Conservation (phyloP, 805 yeast genomes). For the Ogataea methylovora region DNA sequence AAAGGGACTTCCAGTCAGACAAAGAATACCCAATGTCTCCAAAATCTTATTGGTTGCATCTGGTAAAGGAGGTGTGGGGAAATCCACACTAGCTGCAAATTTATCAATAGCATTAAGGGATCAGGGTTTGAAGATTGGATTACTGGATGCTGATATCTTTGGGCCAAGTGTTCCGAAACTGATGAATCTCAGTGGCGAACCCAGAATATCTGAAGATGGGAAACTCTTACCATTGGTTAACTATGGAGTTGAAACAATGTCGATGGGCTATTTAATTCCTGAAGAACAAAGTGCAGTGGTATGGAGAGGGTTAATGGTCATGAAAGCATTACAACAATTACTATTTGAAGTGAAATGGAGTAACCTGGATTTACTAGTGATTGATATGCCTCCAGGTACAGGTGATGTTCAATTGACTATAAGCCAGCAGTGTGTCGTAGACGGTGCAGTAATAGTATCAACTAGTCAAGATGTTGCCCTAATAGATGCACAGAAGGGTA, state of each 20-base stretch:
- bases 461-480: slow-evolving; percentile 85
- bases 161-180: slow-evolving; percentile 80
- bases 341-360: slow-evolving; percentile 75
- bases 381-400: slow-evolving; percentile 90
- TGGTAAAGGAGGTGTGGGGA: slow-evolving; percentile 80
- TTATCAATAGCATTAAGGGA: slow-evolving; percentile 54
- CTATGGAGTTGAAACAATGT: slow-evolving; percentile 78
- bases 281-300: slow-evolving; percentile 62
- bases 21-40: slow-evolving; percentile 50
- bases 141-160: slow-evolving; percentile 75
- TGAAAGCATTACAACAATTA: slow-evolving; percentile 81
- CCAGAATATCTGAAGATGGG: slow-evolving; percentile 44
- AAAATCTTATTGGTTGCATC: slow-evolving; percentile 62
- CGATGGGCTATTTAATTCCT: slow-evolving; percentile 77
- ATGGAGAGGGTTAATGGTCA: slow-evolving; percentile 84
- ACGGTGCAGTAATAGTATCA: slow-evolving; percentile 76
- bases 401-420: slow-evolving; percentile 82
- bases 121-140: slow-evolving; percentile 51
- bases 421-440: slow-evolving; percentile 68
- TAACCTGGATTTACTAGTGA: slow-evolving; percentile 54
- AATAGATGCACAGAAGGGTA: slow-evolving; percentile 73
- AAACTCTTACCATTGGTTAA: slow-evolving; percentile 59
- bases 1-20: slow-evolving; percentile 49
- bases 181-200: slow-evolving; percentile 63
- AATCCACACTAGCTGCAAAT: slow-evolving; percentile 67